Evolutionary conservation across 2,329 filamentous ascomycete genomes (phyloP), one percentile per base, ranked within the genome.

Genomic region (Xylariaceae sp.): DNA sequence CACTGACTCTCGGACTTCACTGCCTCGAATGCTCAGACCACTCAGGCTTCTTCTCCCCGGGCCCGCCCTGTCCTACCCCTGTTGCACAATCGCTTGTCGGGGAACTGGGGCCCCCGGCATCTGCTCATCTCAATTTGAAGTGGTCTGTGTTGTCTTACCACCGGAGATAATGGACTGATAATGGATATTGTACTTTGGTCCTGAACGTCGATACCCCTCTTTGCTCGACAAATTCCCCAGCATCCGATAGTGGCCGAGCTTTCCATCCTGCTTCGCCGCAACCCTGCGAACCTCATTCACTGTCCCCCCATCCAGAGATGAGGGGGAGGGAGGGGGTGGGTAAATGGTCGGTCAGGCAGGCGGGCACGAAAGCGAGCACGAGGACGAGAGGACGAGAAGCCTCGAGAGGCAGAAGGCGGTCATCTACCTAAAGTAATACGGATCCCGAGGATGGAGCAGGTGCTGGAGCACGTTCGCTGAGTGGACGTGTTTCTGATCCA

Each of bases 111-210:
- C 37, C 50, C 47, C 44, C 45, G 40, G 33, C 40, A 36, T 43
- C 40, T 45, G 50, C 49, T 49, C 51, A 52, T 53, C 50, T 49
- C 47, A 51, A 50, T 53, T 47, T 50, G 47, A 47, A 38, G 39
- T 46, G 42, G 43, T 46, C 36, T 32, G 40, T 33, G 37, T 39
- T 43, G 49, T 50, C 49, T 49, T 47, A 51, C 50, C 46, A 43
- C 49, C 46, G 49, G 48, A 49, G 49, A 52, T 51, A 52, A 48
- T 51, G 45, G 46, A 31, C 35, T 45, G 49, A n/a, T n/a, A n/a
- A n/a, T 46, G 41, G 24, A 26, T 26, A 26, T 7, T 26, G 24
- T 23, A 7, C 8, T 23, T 23, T 38, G 31, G 41, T 44, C 40
- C 37, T 38, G 18, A 29, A 38, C 24, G 36, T 19, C 36, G 38